These are phyloP conservation scores for Triangularia setosa DNA, from an alignment of 2,329 filamentous ascomycete genomes.

Conservation along the genomic window DNA sequence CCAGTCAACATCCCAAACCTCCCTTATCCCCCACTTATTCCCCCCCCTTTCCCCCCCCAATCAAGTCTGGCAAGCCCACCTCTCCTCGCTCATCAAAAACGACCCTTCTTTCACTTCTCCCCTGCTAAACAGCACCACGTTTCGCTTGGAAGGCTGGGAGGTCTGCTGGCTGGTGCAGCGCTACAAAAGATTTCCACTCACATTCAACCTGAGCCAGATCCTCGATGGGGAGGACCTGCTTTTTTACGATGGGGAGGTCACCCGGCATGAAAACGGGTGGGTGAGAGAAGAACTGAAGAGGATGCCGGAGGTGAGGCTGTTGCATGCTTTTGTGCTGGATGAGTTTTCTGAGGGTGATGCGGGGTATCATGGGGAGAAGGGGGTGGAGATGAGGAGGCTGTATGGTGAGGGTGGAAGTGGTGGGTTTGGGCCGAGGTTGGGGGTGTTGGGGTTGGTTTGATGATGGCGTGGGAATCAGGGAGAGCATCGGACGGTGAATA, in stretches of 20 bases:
- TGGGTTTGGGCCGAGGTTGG: background rate
- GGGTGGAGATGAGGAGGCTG: background rate
- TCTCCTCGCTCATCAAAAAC: background rate
- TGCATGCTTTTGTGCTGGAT: background rate
- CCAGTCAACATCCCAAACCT: background rate
- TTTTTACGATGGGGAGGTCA: background rate
- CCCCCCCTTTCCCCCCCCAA: background rate
- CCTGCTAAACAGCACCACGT: background rate
- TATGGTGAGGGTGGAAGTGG: background rate
- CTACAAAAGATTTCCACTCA: background rate
- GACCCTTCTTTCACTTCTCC: background rate
- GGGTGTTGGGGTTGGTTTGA: background rate
- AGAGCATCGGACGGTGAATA: no score
- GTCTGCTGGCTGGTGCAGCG: background rate
- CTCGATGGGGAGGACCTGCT: background rate
- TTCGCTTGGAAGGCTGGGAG: background rate
- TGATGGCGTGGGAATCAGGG: background rate
- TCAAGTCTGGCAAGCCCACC: background rate
- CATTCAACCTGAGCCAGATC: background rate
- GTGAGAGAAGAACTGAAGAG: background rate
- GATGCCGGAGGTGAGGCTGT: background rate
- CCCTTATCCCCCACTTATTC: background rate
- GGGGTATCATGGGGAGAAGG: background rate
- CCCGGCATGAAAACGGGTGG: background rate
- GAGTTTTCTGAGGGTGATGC: background rate